These are phyloP conservation scores for Crucihimalaya himalaica DNA, from an alignment of 345 rosid genomes.

Conservation along the genomic window DNA sequence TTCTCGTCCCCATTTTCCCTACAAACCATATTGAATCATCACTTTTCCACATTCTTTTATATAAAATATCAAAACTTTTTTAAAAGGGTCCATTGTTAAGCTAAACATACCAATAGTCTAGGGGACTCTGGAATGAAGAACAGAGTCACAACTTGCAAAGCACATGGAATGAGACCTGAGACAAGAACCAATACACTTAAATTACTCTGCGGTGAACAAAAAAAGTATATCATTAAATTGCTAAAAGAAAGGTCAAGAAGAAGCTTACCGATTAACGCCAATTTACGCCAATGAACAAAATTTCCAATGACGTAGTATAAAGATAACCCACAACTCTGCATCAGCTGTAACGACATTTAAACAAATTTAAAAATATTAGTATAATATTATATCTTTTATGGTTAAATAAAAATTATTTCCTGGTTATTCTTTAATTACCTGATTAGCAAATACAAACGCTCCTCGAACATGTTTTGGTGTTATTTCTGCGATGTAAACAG, in stretches of 20 bases:
- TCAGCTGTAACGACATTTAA: conserved; percentile 27
- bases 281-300: conserved; percentile 42
- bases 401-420: background rate
- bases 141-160: conserved; percentile 45
- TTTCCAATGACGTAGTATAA: conserved; percentile 41
- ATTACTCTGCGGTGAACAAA: background rate
- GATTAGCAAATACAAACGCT: conserved; percentile 44
- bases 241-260: background rate
- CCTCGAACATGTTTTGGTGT: conserved; percentile 46
- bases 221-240: background rate
- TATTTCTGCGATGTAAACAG: conserved; percentile 45
- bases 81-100: background rate
- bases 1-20: conserved; percentile 53
- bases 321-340: conserved; percentile 42
- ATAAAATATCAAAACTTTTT: background rate
- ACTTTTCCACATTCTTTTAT: background rate
- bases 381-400: background rate
- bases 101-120: conserved; percentile 46
- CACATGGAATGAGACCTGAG: conserved; percentile 42
- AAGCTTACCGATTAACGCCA: conserved; percentile 43
- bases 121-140: conserved; percentile 67
- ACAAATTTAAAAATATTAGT: conserved; percentile 13
- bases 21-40: conserved; percentile 1
- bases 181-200: background rate
- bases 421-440: conserved; percentile 28